These are phyloP conservation scores for Thelephora ganbajun DNA, from an alignment of 768 basidiomycete species.

Conservation along the genomic window DNA sequence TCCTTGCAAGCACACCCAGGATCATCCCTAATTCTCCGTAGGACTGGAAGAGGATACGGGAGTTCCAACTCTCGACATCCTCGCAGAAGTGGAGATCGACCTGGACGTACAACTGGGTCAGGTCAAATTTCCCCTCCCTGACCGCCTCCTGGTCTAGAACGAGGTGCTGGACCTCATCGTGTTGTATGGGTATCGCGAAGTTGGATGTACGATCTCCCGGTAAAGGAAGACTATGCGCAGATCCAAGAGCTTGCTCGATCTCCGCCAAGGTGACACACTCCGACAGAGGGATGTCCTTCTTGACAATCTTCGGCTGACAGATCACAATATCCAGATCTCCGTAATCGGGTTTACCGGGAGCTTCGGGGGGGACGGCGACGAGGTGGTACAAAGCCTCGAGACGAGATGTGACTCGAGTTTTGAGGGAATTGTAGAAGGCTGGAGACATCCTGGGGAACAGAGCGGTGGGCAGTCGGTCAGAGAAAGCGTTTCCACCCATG, in stretches of 20 bases:
- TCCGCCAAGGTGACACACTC: conserved; percentile 7
- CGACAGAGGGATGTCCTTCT: too few relatives aligned
- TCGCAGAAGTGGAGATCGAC: conserved; percentile 52
- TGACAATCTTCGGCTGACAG: conserved; percentile 22
- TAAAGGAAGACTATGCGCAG: conserved; percentile 30
- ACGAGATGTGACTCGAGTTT: conserved; percentile 26
- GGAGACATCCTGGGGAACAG: conserved; percentile 54
- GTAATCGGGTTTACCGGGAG: conserved; percentile 48
- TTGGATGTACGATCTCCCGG: conserved; percentile 46
- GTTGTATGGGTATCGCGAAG: conserved; percentile 37
- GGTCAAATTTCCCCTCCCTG: conserved; percentile 11
- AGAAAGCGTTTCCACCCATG: conserved; percentile 69
- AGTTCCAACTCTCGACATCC: conserved; percentile 33
- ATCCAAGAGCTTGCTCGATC: conserved; percentile 28
- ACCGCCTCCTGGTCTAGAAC: conserved; percentile 20
- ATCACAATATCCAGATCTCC: conserved; percentile 65
- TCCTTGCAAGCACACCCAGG: conserved; percentile 38
- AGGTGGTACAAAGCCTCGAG: conserved; percentile 32
- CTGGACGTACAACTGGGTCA: conserved; percentile 25
- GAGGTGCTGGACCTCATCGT: conserved; percentile 7
- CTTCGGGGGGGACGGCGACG: conserved; percentile 45
- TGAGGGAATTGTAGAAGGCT: conserved; percentile 34
- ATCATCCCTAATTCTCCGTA: conserved; percentile 70
- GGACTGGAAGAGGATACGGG: conserved; percentile 39
- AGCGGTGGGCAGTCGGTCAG: conserved; percentile 23